Percentiles rank a stretch among this genome's conserved stretches.
Evolutionary conservation across 2,329 filamentous ascomycete species (phyloP).

Genomic region (Colletotrichum gloeosporioides): DNA sequence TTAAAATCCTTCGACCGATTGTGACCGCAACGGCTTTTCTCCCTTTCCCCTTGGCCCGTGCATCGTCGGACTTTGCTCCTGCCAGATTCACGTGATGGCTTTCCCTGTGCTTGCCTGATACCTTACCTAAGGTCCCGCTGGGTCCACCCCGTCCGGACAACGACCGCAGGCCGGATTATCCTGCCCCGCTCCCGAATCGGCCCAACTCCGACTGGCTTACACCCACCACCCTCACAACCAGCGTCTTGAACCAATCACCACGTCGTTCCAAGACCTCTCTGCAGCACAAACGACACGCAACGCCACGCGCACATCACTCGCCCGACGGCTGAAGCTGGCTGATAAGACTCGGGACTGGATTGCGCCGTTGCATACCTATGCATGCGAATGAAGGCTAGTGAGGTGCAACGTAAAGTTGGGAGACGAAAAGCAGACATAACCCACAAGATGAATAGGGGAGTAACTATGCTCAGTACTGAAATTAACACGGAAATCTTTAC

Average conservation of each 20-base stretch:
- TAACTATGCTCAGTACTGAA: background rate
- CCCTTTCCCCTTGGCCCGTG: background rate
- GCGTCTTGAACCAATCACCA: slow-evolving; percentile 2
- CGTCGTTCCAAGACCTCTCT: background rate
- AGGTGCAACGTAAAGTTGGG: rapidly evolving
- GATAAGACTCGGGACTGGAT: background rate
- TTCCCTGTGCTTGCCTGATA: background rate
- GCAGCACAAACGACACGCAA: background rate
- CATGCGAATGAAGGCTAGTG: rapidly evolving
- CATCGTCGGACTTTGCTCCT: background rate
- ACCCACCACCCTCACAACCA: background rate
- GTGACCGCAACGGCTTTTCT: background rate
- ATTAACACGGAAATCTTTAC: rapidly evolving
- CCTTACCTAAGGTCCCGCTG: background rate
- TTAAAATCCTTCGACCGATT: background rate
- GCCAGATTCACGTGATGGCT: background rate
- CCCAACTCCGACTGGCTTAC: background rate
- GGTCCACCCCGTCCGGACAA: background rate
- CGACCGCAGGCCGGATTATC: background rate
- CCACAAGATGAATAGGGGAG: background rate
- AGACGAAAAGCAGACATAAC: background rate
- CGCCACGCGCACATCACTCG: background rate
- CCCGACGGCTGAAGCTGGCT: background rate
- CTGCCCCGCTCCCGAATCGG: background rate
- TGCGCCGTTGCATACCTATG: background rate